Evolutionary conservation across 1,284 basidiomycete genomes (phyloP), one percentile per base, ranked within the genome.

Genomic region (Acaromyces ingoldii): DNA sequence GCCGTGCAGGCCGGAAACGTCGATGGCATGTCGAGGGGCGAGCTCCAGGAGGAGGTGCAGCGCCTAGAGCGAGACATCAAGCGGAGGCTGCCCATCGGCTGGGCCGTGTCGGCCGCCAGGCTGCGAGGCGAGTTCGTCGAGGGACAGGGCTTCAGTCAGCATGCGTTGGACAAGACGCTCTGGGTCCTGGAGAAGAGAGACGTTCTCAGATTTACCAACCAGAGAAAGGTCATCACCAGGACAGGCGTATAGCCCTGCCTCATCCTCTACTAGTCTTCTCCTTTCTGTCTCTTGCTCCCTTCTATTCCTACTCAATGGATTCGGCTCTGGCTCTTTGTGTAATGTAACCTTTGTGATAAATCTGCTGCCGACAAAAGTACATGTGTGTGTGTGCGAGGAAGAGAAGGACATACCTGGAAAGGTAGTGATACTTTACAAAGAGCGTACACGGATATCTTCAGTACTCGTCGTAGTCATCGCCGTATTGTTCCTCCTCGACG

Each of bases 121-220:
- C 81, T 99, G 45, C 84, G 92, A n/a, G 84, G 86, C 62, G 95
- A 98, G 78, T 98, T 98, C 76, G 92, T 97, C 10, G 86, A 84
- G 6, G 85, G 88, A 63, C 91, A 97, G 76, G 88, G 90, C 3
- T 74, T 60, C 60, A 67, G 71, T 21, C 47, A 55, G 46, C 92
- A 96, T 76, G 89, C 93, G 15, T 81, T 99, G 25, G 95, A 99
- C 76, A 80, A 91, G 58, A 89, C 89, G 17, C 78, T 99, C 58
- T 96, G 85, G 74, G 83, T 98, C 43, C 72, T 99, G 76, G 95
- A 99, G 80, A 95, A 96, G 79, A 81, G 92, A 58, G 95, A 99
- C 75, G 83, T 96, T 13, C 82, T 99, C 42, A 81, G 91, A 58
- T 98, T 95, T 77, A 86, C 88, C 38, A 71, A 72, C 51, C 72